Conservation (phyloP, 352 stramenopile genomes). For the Phytophthora megakarya region DNA sequence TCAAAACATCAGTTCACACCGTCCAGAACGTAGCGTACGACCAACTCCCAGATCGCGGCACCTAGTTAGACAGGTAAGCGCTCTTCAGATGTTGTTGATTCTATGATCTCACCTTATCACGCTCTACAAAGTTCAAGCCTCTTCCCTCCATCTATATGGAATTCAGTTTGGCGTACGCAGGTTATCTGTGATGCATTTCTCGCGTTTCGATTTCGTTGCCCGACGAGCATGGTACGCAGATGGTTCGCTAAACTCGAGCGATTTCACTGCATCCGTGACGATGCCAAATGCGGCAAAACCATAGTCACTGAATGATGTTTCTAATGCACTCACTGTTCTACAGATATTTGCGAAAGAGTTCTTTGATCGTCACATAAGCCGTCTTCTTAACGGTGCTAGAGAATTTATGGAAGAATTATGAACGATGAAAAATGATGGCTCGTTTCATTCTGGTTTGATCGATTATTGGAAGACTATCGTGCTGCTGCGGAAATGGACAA, state of each 20-base stretch:
- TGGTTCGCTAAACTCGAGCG: conserved; percentile 7
- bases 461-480: too few relatives aligned
- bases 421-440: too few relatives aligned
- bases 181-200: conserved; percentile 20
- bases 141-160: conserved; percentile 20
- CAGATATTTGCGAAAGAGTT: conserved; percentile 11
- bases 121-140: conserved; percentile 11
- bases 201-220: conserved; percentile 6
- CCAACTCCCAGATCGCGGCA: not conserved
- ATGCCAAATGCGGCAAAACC: not conserved
- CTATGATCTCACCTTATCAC: conserved; percentile 18
- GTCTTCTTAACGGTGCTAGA: too few relatives aligned
- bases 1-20: too few relatives aligned
- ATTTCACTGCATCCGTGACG: not conserved
- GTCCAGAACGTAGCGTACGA: too few relatives aligned
- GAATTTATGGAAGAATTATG: too few relatives aligned
- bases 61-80: conserved; percentile 5
- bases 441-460: too few relatives aligned
- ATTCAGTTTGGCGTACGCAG: conserved; percentile 3
- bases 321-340: conserved; percentile 10
- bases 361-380: too few relatives aligned
- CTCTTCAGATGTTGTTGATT: not conserved
- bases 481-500: too few relatives aligned
- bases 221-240: conserved; percentile 11
- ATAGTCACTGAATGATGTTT: not conserved